Evolutionary conservation across 371 early-diverging fungal species (phyloP).

Genomic region (Apophysomyces sp.): DNA sequence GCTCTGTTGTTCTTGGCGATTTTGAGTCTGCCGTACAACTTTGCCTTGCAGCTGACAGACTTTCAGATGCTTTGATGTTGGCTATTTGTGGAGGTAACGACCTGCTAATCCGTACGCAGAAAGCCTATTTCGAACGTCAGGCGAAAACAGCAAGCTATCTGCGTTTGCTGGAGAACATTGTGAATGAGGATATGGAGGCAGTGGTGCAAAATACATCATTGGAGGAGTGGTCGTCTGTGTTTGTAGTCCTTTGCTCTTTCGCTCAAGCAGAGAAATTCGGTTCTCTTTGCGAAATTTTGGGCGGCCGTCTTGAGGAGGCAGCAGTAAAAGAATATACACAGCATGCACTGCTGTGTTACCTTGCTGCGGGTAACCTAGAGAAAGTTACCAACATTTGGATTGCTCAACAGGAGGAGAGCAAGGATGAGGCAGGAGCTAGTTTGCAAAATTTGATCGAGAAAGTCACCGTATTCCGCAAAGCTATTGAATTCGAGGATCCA

Average conservation of each 20-base stretch:
- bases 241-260: constrained; percentile 92
- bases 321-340: constrained; percentile 22
- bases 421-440: constrained; percentile 15
- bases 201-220: constrained; percentile 78
- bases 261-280: constrained; percentile 77
- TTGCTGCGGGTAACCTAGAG: constrained; percentile 87
- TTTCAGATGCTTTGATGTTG: constrained; percentile 91
- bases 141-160: constrained; percentile 63
- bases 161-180: constrained; percentile 80
- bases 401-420: constrained; percentile 21
- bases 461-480: constrained; percentile 88
- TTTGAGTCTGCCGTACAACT: constrained; percentile 88
- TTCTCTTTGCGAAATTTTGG: constrained; percentile 68
- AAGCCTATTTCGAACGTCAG: constrained; percentile 80
- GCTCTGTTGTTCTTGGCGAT: constrained; percentile 85
- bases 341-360: constrained; percentile 86
- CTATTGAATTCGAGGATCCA: constrained; percentile 69
- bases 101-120: constrained; percentile 76
- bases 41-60: constrained; percentile 78
- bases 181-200: constrained; percentile 78
- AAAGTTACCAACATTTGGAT: constrained; percentile 89
- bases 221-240: constrained; percentile 89
- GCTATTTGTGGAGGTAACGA: constrained; percentile 89
- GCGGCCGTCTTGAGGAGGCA: constrained; percentile 63
- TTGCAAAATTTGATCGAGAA: constrained; percentile 88